A percentile compares a stretch with the other conserved stretches of the same genome.
phyloP scores from a whole-genome alignment of 2,329 filamentous ascomycete species.

The Onygenales sp. region DNA sequence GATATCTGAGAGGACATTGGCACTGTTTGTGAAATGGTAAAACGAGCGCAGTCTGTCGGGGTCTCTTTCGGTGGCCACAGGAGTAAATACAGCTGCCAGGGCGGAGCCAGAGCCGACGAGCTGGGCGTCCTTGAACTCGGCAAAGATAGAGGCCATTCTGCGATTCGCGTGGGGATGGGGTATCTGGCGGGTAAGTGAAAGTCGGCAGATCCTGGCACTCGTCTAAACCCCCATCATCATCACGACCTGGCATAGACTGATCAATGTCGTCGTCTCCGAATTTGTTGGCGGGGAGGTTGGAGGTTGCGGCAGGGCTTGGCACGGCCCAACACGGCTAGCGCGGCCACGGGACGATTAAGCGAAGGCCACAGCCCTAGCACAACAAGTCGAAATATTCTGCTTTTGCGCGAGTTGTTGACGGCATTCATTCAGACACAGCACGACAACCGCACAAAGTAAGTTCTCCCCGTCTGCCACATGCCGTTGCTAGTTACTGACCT shows the following conservation, averaged over 20 bases:
- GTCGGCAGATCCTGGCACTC: too few species aligned
- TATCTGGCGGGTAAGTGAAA: neutral
- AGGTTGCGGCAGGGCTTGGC: neutral
- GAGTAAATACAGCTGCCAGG: conserved; percentile 66
- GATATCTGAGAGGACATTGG: conserved; percentile 59
- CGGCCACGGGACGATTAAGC: conserved; percentile 29
- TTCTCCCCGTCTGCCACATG: conserved; percentile 11
- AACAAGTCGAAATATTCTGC: conserved; percentile 33
- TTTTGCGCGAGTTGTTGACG: conserved; percentile 25
- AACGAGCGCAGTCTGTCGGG: conserved; percentile 60
- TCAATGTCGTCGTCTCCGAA: neutral
- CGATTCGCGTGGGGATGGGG: neutral
- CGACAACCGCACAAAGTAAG: conserved; percentile 47
- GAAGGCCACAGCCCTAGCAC: conserved; percentile 37
- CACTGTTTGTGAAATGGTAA: conserved; percentile 59
- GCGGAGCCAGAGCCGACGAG: conserved; percentile 56
- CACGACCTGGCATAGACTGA: neutral
- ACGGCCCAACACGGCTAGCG: conserved; percentile 19
- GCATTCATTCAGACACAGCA: conserved; percentile 31
- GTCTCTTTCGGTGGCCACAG: conserved; percentile 53
- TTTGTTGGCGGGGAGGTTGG: neutral
- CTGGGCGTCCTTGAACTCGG: conserved; percentile 63
- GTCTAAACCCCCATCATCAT: neutral
- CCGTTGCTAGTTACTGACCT: conserved; percentile 19
- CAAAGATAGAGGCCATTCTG: conserved; percentile 64